These are phyloP conservation scores for Plantago elongata DNA, from an alignment of 257 asterid species.

Conservation along the genomic window DNA sequence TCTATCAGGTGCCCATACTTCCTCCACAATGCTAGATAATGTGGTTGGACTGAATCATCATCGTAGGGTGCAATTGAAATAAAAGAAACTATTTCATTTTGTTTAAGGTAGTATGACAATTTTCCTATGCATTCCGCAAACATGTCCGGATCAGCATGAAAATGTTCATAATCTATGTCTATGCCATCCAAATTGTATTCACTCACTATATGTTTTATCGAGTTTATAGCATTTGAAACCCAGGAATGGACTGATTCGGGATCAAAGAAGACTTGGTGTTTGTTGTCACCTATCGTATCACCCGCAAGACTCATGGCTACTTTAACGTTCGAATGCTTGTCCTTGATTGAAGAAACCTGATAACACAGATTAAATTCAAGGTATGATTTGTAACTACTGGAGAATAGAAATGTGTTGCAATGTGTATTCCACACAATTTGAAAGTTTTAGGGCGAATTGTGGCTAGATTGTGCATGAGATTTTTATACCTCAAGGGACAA, in stretches of 20 bases:
- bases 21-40: constrained; percentile 63
- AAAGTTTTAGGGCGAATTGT: too few relatives aligned
- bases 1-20: constrained; percentile 54
- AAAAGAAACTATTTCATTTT: constrained; percentile 39
- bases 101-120: constrained; percentile 49
- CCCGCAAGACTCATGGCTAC: constrained; percentile 72
- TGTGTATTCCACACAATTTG: background rate
- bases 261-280: constrained; percentile 29
- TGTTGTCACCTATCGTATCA: constrained; percentile 28
- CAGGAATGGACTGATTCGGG: constrained; percentile 48
- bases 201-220: constrained; percentile 41
- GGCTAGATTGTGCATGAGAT: too few relatives aligned
- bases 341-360: constrained; percentile 45
- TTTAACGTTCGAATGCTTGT: constrained; percentile 47
- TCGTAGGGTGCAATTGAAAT: constrained; percentile 70
- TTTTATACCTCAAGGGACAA: too few relatives aligned
- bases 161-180: constrained; percentile 77
- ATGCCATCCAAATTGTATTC: constrained; percentile 58
- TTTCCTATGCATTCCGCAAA: constrained; percentile 67
- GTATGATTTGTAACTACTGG: background rate
- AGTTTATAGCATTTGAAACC: constrained; percentile 60
- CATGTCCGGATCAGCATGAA: constrained; percentile 51
- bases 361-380: background rate
- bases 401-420: background rate
- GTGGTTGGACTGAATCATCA: constrained; percentile 35